These are phyloP conservation scores for Lasiosphaeris hirsuta DNA, from an alignment of 495 filamentous ascomycete genomes.

Conservation along the genomic window DNA sequence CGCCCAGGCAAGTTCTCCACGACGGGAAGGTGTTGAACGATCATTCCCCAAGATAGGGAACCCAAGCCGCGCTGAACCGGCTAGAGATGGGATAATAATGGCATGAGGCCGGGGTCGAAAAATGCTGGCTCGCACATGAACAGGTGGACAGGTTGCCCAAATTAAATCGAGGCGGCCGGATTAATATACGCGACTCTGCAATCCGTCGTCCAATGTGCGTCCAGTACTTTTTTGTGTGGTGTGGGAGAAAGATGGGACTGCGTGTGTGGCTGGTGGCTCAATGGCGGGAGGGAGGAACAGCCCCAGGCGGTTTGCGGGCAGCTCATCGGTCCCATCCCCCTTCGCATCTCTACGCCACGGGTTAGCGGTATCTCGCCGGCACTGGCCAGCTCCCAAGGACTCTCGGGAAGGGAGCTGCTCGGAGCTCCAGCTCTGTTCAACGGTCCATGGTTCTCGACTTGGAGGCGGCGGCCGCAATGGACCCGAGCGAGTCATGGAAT, in stretches of 20 bases:
- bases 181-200: conserved; percentile 33
- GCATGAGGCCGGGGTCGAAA: conserved; percentile 13
- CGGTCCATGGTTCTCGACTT: neutral
- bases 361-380: neutral
- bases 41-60: conserved; percentile 3
- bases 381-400: neutral
- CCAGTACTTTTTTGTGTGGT: neutral
- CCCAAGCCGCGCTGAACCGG: conserved; percentile 22
- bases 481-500: conserved; percentile 7
- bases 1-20: neutral
- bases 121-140: conserved; percentile 25
- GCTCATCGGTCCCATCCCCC: neutral
- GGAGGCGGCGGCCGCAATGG: conserved; percentile 1
- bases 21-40: neutral
- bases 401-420: neutral
- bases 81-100: conserved; percentile 30
- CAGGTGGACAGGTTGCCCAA: conserved; percentile 24
- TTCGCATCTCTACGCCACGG: neutral
- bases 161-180: conserved; percentile 28
- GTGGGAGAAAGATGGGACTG: neutral
- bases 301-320: too few relatives aligned
- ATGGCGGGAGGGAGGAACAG: neutral
- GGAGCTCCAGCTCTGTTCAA: too few relatives aligned
- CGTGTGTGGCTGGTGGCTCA: conserved; percentile 1
- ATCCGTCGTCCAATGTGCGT: neutral